Evolutionary conservation across 2,329 filamentous ascomycete species (phyloP), one percentile per base, ranked within the genome.

Genomic region (Cladosporium sp.): DNA sequence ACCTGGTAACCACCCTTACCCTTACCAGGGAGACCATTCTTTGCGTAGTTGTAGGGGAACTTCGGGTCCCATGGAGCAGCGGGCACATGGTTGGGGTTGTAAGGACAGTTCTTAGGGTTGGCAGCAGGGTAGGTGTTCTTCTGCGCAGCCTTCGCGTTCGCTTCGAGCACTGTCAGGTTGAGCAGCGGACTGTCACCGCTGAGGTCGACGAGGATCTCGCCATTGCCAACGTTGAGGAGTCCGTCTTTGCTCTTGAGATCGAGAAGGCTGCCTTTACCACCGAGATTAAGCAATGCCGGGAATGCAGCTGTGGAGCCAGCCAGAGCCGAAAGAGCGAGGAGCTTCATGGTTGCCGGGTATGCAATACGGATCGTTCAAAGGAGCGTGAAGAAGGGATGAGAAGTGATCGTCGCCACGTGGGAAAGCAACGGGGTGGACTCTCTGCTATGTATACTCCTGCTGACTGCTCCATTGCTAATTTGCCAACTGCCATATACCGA

Each of bases 1-100:
- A 82, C 80, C 64, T 78, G 71, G 64, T 78, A 78, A 4, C 80
- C 79, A 52, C 80, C 80, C 30, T 70, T 74, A 5, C 76, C 78
- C 11, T 72, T 78, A 2, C 80, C 80, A 24, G 77, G 78, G 10
- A 72, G 55, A 51, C 80, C 80, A 59, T 80, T 78, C 63, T 76
- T 76, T 5, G 81, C 80, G 30, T 74, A 74, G 41, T 76, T 77
- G 68, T 82, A 82, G 21, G 78, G 79, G 64, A 72, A 79, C 54
- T 74, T 62, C 32, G 67, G 65, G 11, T 73, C 74, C 59, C 76
- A 72, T 0, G 74, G 72, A 10, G 72, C 73, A 15, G 77, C 78
- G 41, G 75, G 73, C 15, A 73, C 67, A 49, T 79, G 79, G 58
- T 79, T 73, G 18, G 74, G 52, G 57, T 80, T 80, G 73, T 75